phyloP scores from a whole-genome alignment of 257 asterid species.

The Solanum habrochaites region DNA sequence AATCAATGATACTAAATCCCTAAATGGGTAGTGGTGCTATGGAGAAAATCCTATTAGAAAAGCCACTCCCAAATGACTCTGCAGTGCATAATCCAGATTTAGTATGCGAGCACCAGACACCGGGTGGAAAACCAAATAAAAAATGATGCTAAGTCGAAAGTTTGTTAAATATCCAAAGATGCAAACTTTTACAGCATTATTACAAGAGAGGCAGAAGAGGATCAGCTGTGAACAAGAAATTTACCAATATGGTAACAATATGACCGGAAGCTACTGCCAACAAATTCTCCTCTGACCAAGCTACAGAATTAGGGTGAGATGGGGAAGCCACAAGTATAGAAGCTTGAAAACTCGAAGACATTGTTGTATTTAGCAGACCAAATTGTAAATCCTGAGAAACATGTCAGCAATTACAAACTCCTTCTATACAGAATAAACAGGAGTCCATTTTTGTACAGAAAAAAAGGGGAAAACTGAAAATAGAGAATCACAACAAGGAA shows the following conservation, averaged over 20 bases:
- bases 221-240: neutral
- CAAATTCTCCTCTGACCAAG: slow-evolving; percentile 87
- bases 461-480: neutral
- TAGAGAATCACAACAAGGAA: neutral
- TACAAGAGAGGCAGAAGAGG: neutral
- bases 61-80: neutral
- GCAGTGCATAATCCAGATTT: neutral
- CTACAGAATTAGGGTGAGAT: slow-evolving; percentile 62
- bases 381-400: neutral
- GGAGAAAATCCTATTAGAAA: neutral
- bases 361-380: neutral
- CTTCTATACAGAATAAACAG: neutral
- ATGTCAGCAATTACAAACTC: neutral
- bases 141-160: neutral
- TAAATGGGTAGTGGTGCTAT: neutral
- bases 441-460: neutral
- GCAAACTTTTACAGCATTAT: neutral
- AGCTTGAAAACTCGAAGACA: slow-evolving; percentile 57
- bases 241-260: slow-evolving; percentile 57
- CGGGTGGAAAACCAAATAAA: too few species aligned
- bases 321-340: slow-evolving; percentile 51
- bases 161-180: neutral
- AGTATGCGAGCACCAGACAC: too few species aligned
- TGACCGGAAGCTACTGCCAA: slow-evolving; percentile 73
- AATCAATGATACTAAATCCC: neutral